A percentile compares a stretch with the other conserved stretches of the same genome.
Evolutionary conservation across 164 flowering plant species (phyloP).

Genomic region (Vitis labrusca): DNA sequence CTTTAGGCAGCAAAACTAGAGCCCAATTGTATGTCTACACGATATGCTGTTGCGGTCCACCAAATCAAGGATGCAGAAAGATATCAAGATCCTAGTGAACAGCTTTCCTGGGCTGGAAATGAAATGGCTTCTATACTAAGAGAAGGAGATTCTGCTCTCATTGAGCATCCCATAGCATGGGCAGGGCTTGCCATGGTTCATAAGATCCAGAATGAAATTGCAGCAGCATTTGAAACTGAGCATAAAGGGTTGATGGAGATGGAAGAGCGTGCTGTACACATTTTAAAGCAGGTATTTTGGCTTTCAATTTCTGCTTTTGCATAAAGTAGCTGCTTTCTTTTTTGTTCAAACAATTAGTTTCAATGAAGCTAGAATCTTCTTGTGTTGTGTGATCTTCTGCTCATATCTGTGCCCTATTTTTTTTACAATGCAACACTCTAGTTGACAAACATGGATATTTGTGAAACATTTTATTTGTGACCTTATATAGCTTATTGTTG

Average conservation of each 20-base stretch:
- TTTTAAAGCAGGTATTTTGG: conserved; percentile 68
- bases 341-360: neutral
- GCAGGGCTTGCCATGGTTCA: conserved; percentile 92
- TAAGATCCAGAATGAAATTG: conserved; percentile 87
- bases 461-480: neutral
- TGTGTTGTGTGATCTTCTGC: neutral
- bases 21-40: conserved; percentile 78
- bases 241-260: conserved; percentile 57
- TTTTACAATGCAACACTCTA: neutral
- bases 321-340: neutral
- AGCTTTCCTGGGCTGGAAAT: conserved; percentile 90
- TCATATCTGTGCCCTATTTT: neutral
- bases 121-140: conserved; percentile 94
- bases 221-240: conserved; percentile 62
- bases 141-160: conserved; percentile 70
- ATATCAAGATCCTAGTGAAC: conserved; percentile 79
- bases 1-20: conserved; percentile 84
- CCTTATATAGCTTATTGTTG: neutral
- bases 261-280: conserved; percentile 70
- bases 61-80: conserved; percentile 89
- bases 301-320: neutral
- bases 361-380: neutral
- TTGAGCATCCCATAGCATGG: conserved; percentile 81
- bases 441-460: neutral
- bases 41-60: conserved; percentile 86